phyloP scores from a whole-genome alignment of 2,329 filamentous ascomycete genomes.

The Diaporthe citriasiana region DNA sequence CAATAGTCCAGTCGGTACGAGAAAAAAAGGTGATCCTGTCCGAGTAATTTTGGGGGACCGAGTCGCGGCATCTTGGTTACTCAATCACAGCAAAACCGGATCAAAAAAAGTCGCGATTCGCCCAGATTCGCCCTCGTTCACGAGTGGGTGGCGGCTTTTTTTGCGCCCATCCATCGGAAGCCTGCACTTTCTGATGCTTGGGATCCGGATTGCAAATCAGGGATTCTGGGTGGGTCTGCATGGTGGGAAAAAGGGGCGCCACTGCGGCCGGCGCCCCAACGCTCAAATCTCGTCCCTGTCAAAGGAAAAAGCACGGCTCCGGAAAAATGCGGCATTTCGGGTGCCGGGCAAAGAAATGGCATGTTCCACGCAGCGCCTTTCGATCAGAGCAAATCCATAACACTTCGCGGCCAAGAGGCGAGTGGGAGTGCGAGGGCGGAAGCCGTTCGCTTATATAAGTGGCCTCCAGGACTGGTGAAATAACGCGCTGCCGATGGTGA shows the following conservation, averaged over 20 bases:
- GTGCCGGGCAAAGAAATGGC: not conserved
- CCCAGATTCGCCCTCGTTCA: not conserved
- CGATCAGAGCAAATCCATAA: not conserved
- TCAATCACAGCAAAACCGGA: not conserved
- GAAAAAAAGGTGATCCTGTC: slow-evolving; percentile 14
- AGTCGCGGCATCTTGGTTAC: not conserved
- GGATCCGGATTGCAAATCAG: slow-evolving; percentile 25
- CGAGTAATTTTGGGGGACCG: slow-evolving; percentile 26
- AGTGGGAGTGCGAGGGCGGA: not conserved
- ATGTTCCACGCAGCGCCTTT: not conserved
- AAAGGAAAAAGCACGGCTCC: not conserved
- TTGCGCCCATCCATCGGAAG: slow-evolving; percentile 4
- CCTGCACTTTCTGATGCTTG: slow-evolving; percentile 11
- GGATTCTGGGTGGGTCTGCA: slow-evolving; percentile 29
- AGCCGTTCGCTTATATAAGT: slow-evolving; percentile 24
- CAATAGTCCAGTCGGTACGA: slow-evolving; percentile 11
- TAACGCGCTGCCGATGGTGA: not conserved
- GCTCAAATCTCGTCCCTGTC: slow-evolving; percentile 16
- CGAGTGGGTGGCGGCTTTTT: not conserved
- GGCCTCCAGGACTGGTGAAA: not conserved
- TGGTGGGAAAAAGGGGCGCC: slow-evolving; percentile 30
- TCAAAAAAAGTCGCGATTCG: not conserved
- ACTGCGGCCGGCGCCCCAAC: slow-evolving; percentile 10
- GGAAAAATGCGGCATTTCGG: slow-evolving; percentile 7
- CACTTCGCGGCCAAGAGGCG: not conserved